Conservation (phyloP, 2,329 filamentous ascomycete genomes). For the Fusarium pseudonygamai region DNA sequence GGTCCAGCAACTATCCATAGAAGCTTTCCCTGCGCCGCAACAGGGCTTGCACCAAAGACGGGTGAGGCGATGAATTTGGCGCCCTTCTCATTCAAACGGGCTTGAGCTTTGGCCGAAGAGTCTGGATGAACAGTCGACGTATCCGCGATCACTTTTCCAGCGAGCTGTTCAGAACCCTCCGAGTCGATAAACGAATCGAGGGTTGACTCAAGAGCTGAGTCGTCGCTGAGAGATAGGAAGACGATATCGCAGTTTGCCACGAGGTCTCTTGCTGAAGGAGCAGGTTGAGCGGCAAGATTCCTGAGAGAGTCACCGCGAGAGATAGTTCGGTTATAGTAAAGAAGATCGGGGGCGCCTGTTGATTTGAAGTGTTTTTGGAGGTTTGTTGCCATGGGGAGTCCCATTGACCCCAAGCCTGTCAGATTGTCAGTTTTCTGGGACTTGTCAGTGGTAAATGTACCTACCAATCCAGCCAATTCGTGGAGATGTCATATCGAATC, state of each 20-base stretch:
- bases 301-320: constrained; percentile 52
- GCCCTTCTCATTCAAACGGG: constrained; percentile 41
- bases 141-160: constrained; percentile 57
- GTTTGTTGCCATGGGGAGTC: constrained; percentile 59
- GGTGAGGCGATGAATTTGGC: constrained; percentile 56
- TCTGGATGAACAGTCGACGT: constrained; percentile 61
- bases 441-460: neutral
- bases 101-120: constrained; percentile 47
- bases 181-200: constrained; percentile 45
- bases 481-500: neutral
- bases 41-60: constrained; percentile 61
- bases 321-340: constrained; percentile 59
- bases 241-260: constrained; percentile 46
- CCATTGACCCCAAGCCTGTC: constrained; percentile 63
- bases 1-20: constrained; percentile 59
- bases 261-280: constrained; percentile 39
- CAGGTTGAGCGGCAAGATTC: constrained; percentile 42
- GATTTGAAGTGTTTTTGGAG: constrained; percentile 54
- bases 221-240: constrained; percentile 56
- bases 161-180: constrained; percentile 15
- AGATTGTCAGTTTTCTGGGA: neutral
- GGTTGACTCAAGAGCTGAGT: constrained; percentile 49
- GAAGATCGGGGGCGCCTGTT: constrained; percentile 41
- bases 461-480: constrained; percentile 32
- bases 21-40: constrained; percentile 57